These are phyloP conservation scores for Elsinoe perseae DNA, from an alignment of 2,329 filamentous ascomycete genomes.

Conservation along the genomic window DNA sequence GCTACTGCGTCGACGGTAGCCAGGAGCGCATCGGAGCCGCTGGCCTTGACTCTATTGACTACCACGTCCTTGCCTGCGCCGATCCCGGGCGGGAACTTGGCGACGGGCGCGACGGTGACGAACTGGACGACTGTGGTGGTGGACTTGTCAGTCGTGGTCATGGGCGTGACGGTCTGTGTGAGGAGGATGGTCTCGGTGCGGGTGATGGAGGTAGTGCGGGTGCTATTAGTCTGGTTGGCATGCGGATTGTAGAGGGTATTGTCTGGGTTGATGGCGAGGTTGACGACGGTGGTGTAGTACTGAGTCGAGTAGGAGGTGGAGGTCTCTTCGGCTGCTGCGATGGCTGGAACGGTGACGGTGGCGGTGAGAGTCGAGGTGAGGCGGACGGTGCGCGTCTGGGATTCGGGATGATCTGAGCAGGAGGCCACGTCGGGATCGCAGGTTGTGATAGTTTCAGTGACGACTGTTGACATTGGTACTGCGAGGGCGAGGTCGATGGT, in stretches of 20 bases:
- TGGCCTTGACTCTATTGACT: conserved; percentile 3
- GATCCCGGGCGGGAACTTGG: background rate
- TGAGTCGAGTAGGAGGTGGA: conserved; percentile 3
- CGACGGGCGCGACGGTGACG: conserved; percentile 12
- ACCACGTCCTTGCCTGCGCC: background rate
- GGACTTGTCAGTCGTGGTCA: conserved; percentile 9
- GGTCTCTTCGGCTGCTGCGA: background rate
- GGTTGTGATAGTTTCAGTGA: background rate
- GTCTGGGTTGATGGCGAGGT: conserved; percentile 12
- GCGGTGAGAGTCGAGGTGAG: conserved; percentile 6
- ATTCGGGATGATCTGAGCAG: background rate
- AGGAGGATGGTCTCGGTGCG: conserved; percentile 6
- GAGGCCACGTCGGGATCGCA: conserved; percentile 3
- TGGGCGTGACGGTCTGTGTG: conserved; percentile 8
- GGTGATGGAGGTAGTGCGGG: conserved; percentile 1
- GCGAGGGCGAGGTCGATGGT: background rate
- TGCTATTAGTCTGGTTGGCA: background rate
- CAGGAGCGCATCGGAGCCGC: background rate
- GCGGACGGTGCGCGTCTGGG: background rate
- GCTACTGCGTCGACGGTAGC: background rate
- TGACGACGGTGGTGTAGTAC: conserved; percentile 8
- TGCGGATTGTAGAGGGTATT: conserved; percentile 13
- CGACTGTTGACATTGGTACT: background rate
- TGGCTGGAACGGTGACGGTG: conserved; percentile 10
- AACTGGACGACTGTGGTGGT: conserved; percentile 11